Evolutionary conservation across 2,329 filamentous ascomycete genomes (phyloP), one percentile per base, ranked within the genome.

Genomic region (Aspergillus sp.): DNA sequence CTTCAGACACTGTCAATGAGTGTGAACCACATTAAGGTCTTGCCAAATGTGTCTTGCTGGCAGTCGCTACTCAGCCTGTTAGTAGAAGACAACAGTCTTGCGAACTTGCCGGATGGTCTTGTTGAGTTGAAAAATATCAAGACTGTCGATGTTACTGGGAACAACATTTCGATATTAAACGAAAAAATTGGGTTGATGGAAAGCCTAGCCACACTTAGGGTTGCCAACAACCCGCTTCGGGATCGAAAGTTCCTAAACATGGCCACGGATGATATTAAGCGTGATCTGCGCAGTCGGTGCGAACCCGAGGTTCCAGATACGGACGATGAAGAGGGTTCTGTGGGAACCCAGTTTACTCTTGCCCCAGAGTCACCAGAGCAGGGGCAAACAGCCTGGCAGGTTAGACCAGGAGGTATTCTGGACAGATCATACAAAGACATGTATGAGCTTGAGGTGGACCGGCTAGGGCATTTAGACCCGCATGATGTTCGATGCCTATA

Each of bases 201-300:
- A 5, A 82, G 70, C 36, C 70, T 98, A 7, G 77, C 82, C 13
- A 83, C 83, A 60, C 77, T 97, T 34, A 82, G 84, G 5, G 73
- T 98, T 29, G 83, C 83, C 35, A 90, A 89, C n/a, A 98, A 98
- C 57, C 93, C 93, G 0, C 71, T 98, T 10, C 78, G 87, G 10
- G 90, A 96, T 61, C 90, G 86, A 61, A 95, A 90, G 61, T 89
- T 93, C 53, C 73, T 90, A 10, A 85, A 81, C 1, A 87, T 94
- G 69, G 78, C 78, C 19, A 90, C 87, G 0, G 86, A 89, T 10
- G 86, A 93, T 42, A 72, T 97, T 49, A 95, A 95, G 66, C 78
- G 79, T 34, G 81, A 83, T 35, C 69, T 96, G 35, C 77, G 79
- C 13, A 76, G 76, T 31, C 79, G 88, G 27, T 69, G 48, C 78